Base-by-base conservation (phyloP, 805 yeast species). In the Metschnikowia bowlesiae region DNA sequence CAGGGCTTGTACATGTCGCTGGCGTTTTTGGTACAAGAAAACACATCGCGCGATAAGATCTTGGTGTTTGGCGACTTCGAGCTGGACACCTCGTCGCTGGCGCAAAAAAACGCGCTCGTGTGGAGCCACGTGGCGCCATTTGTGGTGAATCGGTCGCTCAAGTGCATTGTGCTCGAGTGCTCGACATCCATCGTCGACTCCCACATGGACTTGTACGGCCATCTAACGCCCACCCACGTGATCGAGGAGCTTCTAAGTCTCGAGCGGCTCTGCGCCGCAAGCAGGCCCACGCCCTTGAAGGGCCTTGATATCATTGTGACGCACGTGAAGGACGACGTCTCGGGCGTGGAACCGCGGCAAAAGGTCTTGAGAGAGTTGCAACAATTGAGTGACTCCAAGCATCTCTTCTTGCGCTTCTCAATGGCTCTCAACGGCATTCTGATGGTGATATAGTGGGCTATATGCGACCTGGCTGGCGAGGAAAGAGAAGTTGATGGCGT, bases 51-150 rank as follows among this genome's bases (percentile, higher is more conserved):
- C 10, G 55, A 71, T 8, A 69, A 71, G 22, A 44, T 89, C 2
- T 64, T 89, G 8, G 64, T 86, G 2, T 89, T 89, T 74, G 97
- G 97, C 1, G 97, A 90, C 62, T 80, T 88, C 34, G 96, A 90
- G 62, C 76, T 85, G 44, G 96, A 88, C 62, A 37, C 59, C 5
- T 62, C 71, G 1, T 79, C 87, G 8, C 57, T 65, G 7, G 51
- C 64, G 29, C 57, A 70, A 28, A 60, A 62, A 32, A 77, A 80
- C 53, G 46, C 52, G 8, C 46, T 52, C 1, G 75, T 88, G 3
- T 89, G 96, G 96, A 47, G 62, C 3, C 56, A 64, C 16, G 69
- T 87, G 2, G 79, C 85, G 0, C 74, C 76, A 0, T 57, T 71
- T 30, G 70, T 85, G 1, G 59, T 70, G 0, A 43, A 66, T 4